Conservation (phyloP, 2,329 filamentous ascomycete genomes). For the Fusarium heterosporum region DNA sequence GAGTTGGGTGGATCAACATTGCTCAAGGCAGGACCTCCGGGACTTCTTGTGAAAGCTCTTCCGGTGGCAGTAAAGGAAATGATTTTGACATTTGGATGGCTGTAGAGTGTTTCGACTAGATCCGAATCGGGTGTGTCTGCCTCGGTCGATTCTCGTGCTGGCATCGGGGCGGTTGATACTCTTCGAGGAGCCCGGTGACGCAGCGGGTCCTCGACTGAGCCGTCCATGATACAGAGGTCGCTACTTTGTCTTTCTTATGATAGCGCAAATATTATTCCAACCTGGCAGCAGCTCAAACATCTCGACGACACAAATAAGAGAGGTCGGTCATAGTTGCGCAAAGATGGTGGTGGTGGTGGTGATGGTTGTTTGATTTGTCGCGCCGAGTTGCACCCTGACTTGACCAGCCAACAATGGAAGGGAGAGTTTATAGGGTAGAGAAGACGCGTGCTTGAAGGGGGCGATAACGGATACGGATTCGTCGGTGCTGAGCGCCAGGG, state of each 20-base stretch:
- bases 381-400: conserved; percentile 19
- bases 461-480: conserved; percentile 11
- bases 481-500: background rate
- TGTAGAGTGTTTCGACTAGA: conserved; percentile 77
- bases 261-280: conserved; percentile 26
- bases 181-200: conserved; percentile 50
- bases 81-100: conserved; percentile 78
- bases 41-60: conserved; percentile 48
- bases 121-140: conserved; percentile 40
- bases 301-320: conserved; percentile 31
- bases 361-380: conserved; percentile 8
- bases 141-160: conserved; percentile 40
- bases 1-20: conserved; percentile 68
- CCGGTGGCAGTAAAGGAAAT: conserved; percentile 62
- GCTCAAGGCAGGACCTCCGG: conserved; percentile 46
- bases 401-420: conserved; percentile 33
- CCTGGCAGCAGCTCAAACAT: conserved; percentile 41
- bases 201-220: conserved; percentile 36
- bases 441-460: conserved; percentile 2
- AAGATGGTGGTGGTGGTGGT: conserved; percentile 25
- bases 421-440: conserved; percentile 14
- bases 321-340: conserved; percentile 41
- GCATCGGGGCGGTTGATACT: conserved; percentile 55
- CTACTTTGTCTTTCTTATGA: conserved; percentile 14
- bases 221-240: conserved; percentile 38